Base-by-base conservation (phyloP, 2,329 filamentous ascomycete species). In the Penicillium decumbens region DNA sequence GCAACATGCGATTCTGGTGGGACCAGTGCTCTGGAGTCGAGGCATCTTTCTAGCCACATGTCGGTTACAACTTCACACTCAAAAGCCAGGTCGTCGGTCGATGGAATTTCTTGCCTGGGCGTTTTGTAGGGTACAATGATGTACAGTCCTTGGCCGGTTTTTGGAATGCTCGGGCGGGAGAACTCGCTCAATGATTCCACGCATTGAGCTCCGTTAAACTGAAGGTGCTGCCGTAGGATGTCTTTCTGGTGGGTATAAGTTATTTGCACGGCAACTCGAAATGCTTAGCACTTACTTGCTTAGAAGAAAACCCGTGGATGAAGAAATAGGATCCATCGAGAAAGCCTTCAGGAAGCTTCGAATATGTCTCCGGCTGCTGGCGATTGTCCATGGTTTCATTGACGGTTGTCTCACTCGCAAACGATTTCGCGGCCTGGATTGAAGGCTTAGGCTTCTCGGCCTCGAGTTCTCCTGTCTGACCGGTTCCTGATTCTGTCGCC, bases 21-120 rank as follows among this genome's bases (percentile, higher is more conserved):
- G 41, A 89, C 77, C 59, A 92, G 80, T 24, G 72, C 74, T 68
- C 88, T 93, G 55, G 82, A 81, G 65, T 91, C 84, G 33, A 98
- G 75, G 66, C 92, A 97, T 41, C 83, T 82, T 71, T 98, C 93
- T 45, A 98, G 78, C 80, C 92, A 98, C 78, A 93, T 95, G 65
- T 95, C 90, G 9, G 90, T 97, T 28, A 95, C 83, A 12, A 77
- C 64, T 41, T 76, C 68, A 47, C 76, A 73, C 54, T 73, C 69
- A 20, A 70, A 68, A 0, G 66, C 69, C 47, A 71, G 58, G 38
- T 72, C 69, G 41, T 72, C 69, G 2, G 68, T 69, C 2, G 66
- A 70, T 20, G 70, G 70, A 24, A 70, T 53, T 4, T 66, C 53
- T 3, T 61, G 58, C 43, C 54, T 59, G 6, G 69, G 62, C 13